Base-by-base conservation (phyloP, 2,329 filamentous ascomycete species). In the Penicillium sclerotigenum region DNA sequence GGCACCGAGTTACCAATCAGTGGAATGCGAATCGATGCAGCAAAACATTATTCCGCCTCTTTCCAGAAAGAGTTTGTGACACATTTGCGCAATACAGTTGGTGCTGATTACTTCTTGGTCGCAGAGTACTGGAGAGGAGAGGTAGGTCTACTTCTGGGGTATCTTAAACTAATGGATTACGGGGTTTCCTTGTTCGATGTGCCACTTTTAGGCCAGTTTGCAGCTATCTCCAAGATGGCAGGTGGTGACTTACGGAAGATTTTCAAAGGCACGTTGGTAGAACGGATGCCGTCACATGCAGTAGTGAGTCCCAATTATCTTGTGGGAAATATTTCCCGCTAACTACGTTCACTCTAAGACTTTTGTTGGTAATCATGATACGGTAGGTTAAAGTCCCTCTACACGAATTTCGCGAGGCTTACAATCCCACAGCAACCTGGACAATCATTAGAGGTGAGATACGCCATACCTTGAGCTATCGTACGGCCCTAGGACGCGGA, bases 341-440 rank as follows among this genome's bases (percentile, higher is more conserved):
- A 37, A 60, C 16, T 20, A 29, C 14, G 37, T 24, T n/a, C 8
- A 34, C 16, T n/a, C 13, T 2, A 42, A 83, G 72, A 89, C 87
- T 0, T 80, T 89, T 5, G 86, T 90, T 1, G 84, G 84, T 72
- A 90, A 89, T 71, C 87, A 90, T 73, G 87, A 90, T 68, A 90
- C 87, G 0, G 75, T 75, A 68, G 61, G 73, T 65, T 8, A 10
- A 29, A 18, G 5, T 13, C 10, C 4, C 3, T 2, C 6, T 26
- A 4, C 24, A 26, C 6, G 1, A 4, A 3, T 22, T 7, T 11
- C 24, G 5, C 10, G 16, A 11, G 24, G 22, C 47, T 48, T 36
- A 54, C 22, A 16, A 51, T 37, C 31, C 14, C n/a, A 11, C 74
- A 85, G 71, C 83, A 83, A 75, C 76, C 81, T 22, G 83, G 84